phyloP scores from a whole-genome alignment of 1,284 basidiomycete species.

The Malassezia equina region DNA sequence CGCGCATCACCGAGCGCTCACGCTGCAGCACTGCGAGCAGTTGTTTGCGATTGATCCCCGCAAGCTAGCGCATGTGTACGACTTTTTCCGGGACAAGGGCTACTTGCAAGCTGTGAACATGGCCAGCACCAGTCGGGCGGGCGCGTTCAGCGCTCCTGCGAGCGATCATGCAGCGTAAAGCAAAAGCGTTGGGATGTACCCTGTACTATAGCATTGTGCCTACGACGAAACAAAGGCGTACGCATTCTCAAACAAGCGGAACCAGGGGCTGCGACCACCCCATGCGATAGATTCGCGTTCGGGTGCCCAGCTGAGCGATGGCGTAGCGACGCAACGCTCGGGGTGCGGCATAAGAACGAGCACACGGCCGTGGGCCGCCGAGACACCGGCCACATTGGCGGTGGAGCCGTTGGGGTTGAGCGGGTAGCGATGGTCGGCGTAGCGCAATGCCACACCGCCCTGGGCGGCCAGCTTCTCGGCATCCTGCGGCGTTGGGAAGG shows the following conservation, averaged over 20 bases:
- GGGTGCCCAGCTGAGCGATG: constrained; percentile 47
- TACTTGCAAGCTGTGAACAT: constrained; percentile 27
- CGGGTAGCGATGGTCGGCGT: constrained; percentile 39
- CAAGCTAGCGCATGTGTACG: constrained; percentile 42
- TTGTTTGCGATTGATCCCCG: constrained; percentile 42
- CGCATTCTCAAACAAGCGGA: constrained; percentile 85
- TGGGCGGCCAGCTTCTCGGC: constrained; percentile 18
- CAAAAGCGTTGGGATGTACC: too few species aligned
- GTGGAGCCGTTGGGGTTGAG: constrained; percentile 85
- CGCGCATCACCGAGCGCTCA: constrained; percentile 31
- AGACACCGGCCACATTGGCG: constrained; percentile 75
- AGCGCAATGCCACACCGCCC: constrained; percentile 32
- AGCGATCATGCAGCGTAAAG: too few species aligned
- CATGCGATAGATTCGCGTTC: constrained; percentile 20
- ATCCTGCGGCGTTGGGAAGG: constrained; percentile 52
- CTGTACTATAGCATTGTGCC: not conserved
- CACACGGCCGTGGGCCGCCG: constrained; percentile 73
- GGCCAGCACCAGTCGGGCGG: too few species aligned
- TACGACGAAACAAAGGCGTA: constrained; percentile 48
- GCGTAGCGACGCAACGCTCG: constrained; percentile 43
- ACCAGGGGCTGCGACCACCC: constrained; percentile 76
- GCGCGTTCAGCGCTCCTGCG: too few species aligned
- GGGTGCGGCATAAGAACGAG: constrained; percentile 82
- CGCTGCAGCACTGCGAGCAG: constrained; percentile 32
- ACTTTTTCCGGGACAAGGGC: constrained; percentile 41